These are phyloP conservation scores for Dothideomycetes sp. DNA, from an alignment of 2,329 filamentous ascomycete species.

Conservation along the genomic window DNA sequence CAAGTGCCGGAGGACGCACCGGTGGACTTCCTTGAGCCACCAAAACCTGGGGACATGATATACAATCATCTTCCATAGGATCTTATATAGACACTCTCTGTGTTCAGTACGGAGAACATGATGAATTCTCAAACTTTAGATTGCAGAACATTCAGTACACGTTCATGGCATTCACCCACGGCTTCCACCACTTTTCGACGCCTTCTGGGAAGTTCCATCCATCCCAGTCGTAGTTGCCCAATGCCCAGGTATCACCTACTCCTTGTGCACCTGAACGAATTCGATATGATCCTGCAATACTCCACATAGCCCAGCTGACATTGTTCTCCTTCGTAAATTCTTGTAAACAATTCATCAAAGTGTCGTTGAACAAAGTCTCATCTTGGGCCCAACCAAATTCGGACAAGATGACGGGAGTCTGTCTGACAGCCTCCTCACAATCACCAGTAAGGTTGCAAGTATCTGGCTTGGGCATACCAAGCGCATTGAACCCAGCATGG, in stretches of 20 bases:
- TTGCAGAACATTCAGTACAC: too few relatives aligned
- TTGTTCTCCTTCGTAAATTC: slow-evolving; percentile 37
- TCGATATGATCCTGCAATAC: slow-evolving; percentile 40
- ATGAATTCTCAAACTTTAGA: too few relatives aligned
- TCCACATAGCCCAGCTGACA: slow-evolving; percentile 44
- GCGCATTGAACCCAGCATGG: slow-evolving; percentile 42
- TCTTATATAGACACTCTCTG: too few relatives aligned
- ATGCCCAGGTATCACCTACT: slow-evolving; percentile 40
- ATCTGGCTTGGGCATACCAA: slow-evolving; percentile 27
- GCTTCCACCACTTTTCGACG: slow-evolving; percentile 43
- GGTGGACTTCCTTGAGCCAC: slow-evolving; percentile 34
- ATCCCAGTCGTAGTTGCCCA: slow-evolving; percentile 40
- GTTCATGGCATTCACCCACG: slow-evolving; percentile 41
- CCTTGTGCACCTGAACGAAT: slow-evolving; percentile 38
- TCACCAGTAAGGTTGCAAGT: slow-evolving; percentile 29
- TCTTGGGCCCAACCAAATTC: slow-evolving; percentile 32
- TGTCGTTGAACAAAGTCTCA: slow-evolving; percentile 33
- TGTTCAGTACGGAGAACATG: too few relatives aligned
- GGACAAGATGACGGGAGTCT: slow-evolving; percentile 30
- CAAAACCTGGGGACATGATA: too few relatives aligned
- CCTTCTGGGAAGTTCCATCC: slow-evolving; percentile 39
- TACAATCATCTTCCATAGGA: too few relatives aligned
- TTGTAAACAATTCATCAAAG: slow-evolving; percentile 39
- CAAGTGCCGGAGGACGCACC: slow-evolving; percentile 41
- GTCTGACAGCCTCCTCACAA: slow-evolving; percentile 26